These are phyloP conservation scores for Bassia scoparia DNA, from an alignment of 148 eudicot genomes.

Conservation along the genomic window DNA sequence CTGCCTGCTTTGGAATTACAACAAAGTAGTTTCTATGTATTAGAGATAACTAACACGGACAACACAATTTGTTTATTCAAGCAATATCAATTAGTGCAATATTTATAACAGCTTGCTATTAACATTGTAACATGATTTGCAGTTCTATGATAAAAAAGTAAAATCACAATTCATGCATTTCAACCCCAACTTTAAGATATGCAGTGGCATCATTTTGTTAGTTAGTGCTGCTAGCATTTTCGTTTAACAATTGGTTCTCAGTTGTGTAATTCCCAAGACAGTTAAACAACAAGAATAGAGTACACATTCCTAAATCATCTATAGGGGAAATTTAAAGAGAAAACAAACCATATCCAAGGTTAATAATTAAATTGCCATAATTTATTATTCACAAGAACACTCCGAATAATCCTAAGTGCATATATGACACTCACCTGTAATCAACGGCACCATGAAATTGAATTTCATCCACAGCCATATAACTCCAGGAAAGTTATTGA, in stretches of 20 bases:
- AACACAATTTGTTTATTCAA: background rate
- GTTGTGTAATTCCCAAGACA: background rate
- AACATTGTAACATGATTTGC: too few relatives aligned
- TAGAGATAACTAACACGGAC: background rate
- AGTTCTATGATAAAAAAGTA: too few relatives aligned
- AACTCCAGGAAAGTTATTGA: conserved; percentile 78
- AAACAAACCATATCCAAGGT: background rate
- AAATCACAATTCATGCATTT: too few relatives aligned
- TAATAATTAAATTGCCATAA: background rate
- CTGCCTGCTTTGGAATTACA: conserved; percentile 6
- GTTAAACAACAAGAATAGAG: background rate
- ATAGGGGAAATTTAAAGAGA: background rate
- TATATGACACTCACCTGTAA: conserved; percentile 62
- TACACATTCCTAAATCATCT: background rate
- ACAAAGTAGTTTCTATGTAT: background rate
- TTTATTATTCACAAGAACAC: background rate
- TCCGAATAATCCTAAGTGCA: background rate
- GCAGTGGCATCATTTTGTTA: too few relatives aligned
- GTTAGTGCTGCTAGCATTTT: too few relatives aligned
- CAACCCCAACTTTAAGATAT: too few relatives aligned
- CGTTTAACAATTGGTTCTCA: too few relatives aligned
- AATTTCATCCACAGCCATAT: conserved; percentile 80
- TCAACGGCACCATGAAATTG: conserved; percentile 98
- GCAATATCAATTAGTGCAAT: background rate
- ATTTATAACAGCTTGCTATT: too few relatives aligned